A percentile compares a stretch with the other conserved stretches of the same genome.
Conservation (phyloP, 805 yeast genomes). For the Saccharomycopsis guyanensis region DNA sequence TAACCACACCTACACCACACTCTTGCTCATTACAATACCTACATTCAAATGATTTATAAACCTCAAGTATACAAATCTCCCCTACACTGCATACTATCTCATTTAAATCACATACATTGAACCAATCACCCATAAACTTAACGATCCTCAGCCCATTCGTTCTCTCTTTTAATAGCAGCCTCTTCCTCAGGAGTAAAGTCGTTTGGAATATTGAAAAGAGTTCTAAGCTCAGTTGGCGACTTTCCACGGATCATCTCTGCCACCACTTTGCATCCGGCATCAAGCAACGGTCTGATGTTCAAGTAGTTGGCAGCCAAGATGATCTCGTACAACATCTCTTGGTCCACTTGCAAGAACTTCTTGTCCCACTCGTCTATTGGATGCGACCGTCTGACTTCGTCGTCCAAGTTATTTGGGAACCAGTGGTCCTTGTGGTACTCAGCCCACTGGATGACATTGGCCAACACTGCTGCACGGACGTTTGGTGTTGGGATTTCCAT, state of each 20-base stretch:
- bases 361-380: slow-evolving; percentile 96
- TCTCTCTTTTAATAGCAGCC: slow-evolving; percentile 79
- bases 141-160: slow-evolving; percentile 89
- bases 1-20: too few relatives aligned
- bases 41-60: too few relatives aligned
- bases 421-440: slow-evolving; percentile 82
- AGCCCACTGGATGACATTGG: slow-evolving; percentile 94
- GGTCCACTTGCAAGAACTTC: slow-evolving; percentile 89
- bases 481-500: slow-evolving; percentile 85
- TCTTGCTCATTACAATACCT: too few relatives aligned
- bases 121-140: too few relatives aligned
- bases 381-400: slow-evolving; percentile 77
- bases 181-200: slow-evolving; percentile 85
- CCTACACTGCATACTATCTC: too few relatives aligned
- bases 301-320: slow-evolving; percentile 75
- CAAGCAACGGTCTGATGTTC: slow-evolving; percentile 66
- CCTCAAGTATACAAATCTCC: too few relatives aligned
- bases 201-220: slow-evolving; percentile 71
- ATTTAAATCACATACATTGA: too few relatives aligned
- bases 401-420: slow-evolving; percentile 75
- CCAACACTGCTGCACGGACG: slow-evolving; percentile 78
- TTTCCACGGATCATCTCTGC: slow-evolving; percentile 81
- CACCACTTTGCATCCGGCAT: slow-evolving; percentile 73
- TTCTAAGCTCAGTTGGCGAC: slow-evolving; percentile 72
- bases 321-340: slow-evolving; percentile 77